Evolutionary conservation across 2,329 filamentous ascomycete genomes (phyloP).

Genomic region (Xylariaceae sp.): DNA sequence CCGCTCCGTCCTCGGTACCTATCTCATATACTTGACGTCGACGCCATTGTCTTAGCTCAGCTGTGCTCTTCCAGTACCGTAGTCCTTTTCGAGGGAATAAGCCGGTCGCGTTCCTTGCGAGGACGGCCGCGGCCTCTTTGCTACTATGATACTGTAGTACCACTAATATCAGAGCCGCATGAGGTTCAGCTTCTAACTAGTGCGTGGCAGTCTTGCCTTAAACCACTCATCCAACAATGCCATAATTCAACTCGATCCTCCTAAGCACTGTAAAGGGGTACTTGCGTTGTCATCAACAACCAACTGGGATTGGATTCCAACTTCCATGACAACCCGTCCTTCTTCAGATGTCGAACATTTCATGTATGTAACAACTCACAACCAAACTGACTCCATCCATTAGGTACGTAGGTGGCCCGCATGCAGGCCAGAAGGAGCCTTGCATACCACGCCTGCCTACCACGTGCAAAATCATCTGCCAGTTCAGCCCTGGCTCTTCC

Average conservation of each 20-base stretch:
- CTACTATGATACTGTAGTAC: background rate
- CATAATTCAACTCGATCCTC: background rate
- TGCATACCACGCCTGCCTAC: background rate
- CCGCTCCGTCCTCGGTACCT: background rate
- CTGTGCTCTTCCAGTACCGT: background rate
- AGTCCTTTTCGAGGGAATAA: background rate
- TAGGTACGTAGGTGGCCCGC: background rate
- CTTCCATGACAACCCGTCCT: background rate
- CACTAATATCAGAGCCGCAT: background rate
- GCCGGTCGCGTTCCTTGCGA: background rate
- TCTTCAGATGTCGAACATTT: background rate
- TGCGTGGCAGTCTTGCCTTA: background rate
- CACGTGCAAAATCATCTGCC: background rate
- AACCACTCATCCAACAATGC: background rate
- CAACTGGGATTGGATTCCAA: slow-evolving; percentile 11
- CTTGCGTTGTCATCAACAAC: slow-evolving; percentile 3
- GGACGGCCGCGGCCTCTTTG: background rate
- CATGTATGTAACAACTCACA: background rate
- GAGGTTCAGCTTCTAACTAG: background rate
- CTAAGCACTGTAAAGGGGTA: background rate
- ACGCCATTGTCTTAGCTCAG: background rate
- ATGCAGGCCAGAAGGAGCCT: background rate
- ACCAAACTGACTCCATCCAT: too few relatives aligned
- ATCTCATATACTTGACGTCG: background rate
- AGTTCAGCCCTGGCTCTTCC: background rate